Evolutionary conservation across 345 rosid genomes (phyloP), one percentile per base, ranked within the genome.

Genomic region (Citrus unshiu): DNA sequence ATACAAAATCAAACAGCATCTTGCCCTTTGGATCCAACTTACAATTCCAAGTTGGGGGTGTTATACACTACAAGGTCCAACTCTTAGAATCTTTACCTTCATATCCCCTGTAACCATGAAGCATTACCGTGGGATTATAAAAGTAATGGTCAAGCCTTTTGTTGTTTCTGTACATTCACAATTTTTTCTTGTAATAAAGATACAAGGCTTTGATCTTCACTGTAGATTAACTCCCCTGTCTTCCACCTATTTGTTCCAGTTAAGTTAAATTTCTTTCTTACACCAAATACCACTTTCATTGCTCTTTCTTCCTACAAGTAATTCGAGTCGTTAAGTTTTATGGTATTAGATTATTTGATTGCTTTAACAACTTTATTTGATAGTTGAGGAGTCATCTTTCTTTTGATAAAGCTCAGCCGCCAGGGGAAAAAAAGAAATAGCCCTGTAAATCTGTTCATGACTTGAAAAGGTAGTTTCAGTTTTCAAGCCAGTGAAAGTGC

Each of bases 81-180:
- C 14, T 73, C 64, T 66, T 49, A 1, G 34, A 40, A 46, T 71
- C 34, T 54, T 72, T 72, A 62, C 35, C 43, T 14, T 43, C 21
- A 19, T 43, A 30, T 56, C 22, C 61, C 18, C 27, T 32, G 25
- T 49, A 21, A 12, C 19, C 30, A 67, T 4, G 9, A 49, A 65
- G 78, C 62, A 51, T 79, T 72, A 8, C 62, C 25, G 3, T 9
- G 70, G 60, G 22, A 39, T 71, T 68, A 56, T 18, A 39, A 25
- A 70, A 16, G 54, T 24, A 68, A 39, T n/a, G 30, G 19, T 77
- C 57, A 32, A 49, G 76, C 61, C 43, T 40, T 37, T 3, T 37
- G 12, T 75, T 70, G 32, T 63, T 37, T 25, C 22, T 63, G 79
- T 81, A 57, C 18, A 60, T 75, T 61, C 32, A 18, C 6, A 61